Evolutionary conservation across 1,284 basidiomycete species (phyloP), one percentile per base, ranked within the genome.

Genomic region (Hemileccinum hortonii): DNA sequence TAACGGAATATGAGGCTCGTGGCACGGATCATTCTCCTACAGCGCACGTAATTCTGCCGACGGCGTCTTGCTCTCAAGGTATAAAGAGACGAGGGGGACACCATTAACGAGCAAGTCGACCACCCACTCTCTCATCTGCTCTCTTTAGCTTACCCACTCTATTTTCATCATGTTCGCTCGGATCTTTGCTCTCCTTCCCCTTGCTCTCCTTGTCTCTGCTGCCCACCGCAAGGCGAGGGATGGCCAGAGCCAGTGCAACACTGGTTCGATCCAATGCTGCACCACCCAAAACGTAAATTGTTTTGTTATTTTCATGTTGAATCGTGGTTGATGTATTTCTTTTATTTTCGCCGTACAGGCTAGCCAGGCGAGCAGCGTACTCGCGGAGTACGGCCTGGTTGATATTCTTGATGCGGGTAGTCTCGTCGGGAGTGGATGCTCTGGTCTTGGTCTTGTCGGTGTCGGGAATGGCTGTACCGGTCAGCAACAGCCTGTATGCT

Each of bases 181-280:
- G 4, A 10, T 48, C 21, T 14, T 48, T 15, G 38, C 47, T 15
- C 32, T 63, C 41, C 51, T 64, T 29, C 53, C 61, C 14, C 30
- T 65, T 11, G 56, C 40, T 12, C 36, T 61, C 39, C 30, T 58
- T n/a, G 45, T 36, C 5, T 47, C 54, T 40, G 58, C 62, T 16
- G 44, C 53, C 4, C 49, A 50, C 24, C 47, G 50, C n/a, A 38
- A 47, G 42, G 52, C 49, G 3, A 50, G 58, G 15, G 3, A 33
- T 2, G 4, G 11, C 29, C 4, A 2, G 3, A 21, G 16, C 35
- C 43, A 51, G 41, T 64, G 56, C 39, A 38, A 33, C 36, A 54
- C 47, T 30, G 56, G 59, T 7, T 0, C 29, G 3, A 53, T 56
- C 26, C 32, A 32, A n/a, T 58, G 58, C 33, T 59, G 61, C 42